Evolutionary conservation across 805 yeast genomes (phyloP).

Genomic region (Candida hungchunana): DNA sequence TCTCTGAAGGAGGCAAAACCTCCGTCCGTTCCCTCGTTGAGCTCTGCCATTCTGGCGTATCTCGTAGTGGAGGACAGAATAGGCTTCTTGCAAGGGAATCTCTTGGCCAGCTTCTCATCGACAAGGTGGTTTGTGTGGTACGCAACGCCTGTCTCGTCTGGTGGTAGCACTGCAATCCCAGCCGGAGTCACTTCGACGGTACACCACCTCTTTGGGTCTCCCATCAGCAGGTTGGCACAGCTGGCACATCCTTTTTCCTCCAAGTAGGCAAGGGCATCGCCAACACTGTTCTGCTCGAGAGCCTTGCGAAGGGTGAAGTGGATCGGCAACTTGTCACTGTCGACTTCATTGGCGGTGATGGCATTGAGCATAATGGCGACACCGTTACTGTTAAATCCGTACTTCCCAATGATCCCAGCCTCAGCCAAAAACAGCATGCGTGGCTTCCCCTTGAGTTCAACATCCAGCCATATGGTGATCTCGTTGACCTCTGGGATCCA

Average conservation of each 20-base stretch:
- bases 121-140: constrained; percentile 26
- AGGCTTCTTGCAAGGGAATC: constrained; percentile 14
- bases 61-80: constrained; percentile 18
- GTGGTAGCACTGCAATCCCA: constrained; percentile 15
- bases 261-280: constrained; percentile 15
- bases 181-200: constrained; percentile 24
- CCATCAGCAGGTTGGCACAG: constrained; percentile 24
- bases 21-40: constrained; percentile 15
- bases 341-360: constrained; percentile 26
- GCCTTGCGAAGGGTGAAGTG: constrained; percentile 34
- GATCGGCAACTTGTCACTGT: constrained; percentile 30
- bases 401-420: constrained; percentile 26
- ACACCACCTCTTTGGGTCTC: constrained; percentile 20
- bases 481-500: constrained; percentile 31
- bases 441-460: constrained; percentile 23
- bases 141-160: constrained; percentile 16
- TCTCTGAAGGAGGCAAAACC: constrained; percentile 16
- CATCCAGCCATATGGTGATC: constrained; percentile 24
- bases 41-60: constrained; percentile 15
- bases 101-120: constrained; percentile 3
- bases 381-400: constrained; percentile 22
- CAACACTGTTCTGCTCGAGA: constrained; percentile 25
- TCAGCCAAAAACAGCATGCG: constrained; percentile 25
- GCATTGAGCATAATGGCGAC: constrained; percentile 24
- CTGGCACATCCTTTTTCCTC: constrained; percentile 22